Evolutionary conservation across 2,329 filamentous ascomycete species (phyloP), one percentile per base, ranked within the genome.

Genomic region (Aspergillus aculeatus): DNA sequence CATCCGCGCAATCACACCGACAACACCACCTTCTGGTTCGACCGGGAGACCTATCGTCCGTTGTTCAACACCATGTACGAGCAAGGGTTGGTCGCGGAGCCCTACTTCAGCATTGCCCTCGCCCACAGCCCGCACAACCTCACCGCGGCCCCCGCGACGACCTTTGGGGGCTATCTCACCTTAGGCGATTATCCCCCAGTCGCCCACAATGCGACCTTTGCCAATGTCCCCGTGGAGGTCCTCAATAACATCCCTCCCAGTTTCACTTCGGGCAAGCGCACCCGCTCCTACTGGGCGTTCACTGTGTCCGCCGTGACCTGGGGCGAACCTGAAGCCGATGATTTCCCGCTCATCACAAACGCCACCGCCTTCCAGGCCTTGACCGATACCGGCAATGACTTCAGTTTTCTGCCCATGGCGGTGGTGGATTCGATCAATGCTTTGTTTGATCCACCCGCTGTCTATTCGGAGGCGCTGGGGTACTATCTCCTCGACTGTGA

Each of bases 41-140:
- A 66, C 50, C 69, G 69, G n/a, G 57, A 72, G 2, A 57, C 68
- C 0, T 85, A 85, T 70, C 75, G 80, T 55, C 80, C 83, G 0
- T 65, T 85, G n/a, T 78, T 85, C 64, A 80, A 76, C 7, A 81
- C 73, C 38, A 80, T 85, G 78, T 79, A 77, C 63, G 71, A 77
- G 55, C 66, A 79, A 32, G 73, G 77, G 23, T 66, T 77, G 12
- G 77, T 81, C 7, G 65, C 24, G 24, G 24, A 75, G 0, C 77
- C 81, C 0, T 65, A 82, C 10, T 84, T 83, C 73, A 80, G 76
- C 64, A 69, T 84, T 16, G 80, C 79, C 0, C 70, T 84, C 21
- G 71, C 75, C 9, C 70, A 78, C 14, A 68, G 69, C n/a, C 56
- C 67, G 1, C 65, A 11, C 3, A 21, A 67, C 31, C 65, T 62